Percentiles rank a stretch among this genome's conserved stretches.
Conservation (phyloP, 371 early-diverging fungal genomes). For the Furculomyces boomerangus region DNA sequence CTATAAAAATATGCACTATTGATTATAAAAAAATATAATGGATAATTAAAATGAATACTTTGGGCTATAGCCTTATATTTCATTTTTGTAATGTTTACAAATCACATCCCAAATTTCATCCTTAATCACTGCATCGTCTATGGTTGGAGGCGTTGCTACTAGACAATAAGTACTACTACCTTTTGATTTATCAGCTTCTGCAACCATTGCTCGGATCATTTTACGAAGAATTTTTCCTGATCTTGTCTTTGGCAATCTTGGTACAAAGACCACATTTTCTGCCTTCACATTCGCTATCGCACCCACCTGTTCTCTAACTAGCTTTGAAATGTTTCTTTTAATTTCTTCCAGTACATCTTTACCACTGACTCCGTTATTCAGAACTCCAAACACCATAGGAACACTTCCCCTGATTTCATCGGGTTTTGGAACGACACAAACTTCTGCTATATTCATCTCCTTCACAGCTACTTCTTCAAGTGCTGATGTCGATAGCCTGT, state of each 20-base stretch:
- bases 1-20: no score
- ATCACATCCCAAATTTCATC: slow-evolving; percentile 29
- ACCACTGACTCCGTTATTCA: slow-evolving; percentile 19
- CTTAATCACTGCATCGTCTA: slow-evolving; percentile 52
- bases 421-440: slow-evolving; percentile 45
- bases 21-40: no score
- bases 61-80: no score
- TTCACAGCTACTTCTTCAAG: slow-evolving; percentile 66
- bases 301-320: slow-evolving; percentile 43
- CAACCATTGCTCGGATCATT: slow-evolving; percentile 47
- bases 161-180: slow-evolving; percentile 4
- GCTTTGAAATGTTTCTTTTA: slow-evolving; percentile 25
- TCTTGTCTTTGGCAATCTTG: slow-evolving; percentile 79
- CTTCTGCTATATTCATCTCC: slow-evolving; percentile 56
- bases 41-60: no score
- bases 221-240: slow-evolving; percentile 81
- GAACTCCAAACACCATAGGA: slow-evolving; percentile 39
- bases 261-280: slow-evolving; percentile 35
- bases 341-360: slow-evolving; percentile 13
- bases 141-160: slow-evolving; percentile 48
- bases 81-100: not conserved
- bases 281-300: slow-evolving; percentile 57
- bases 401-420: slow-evolving; percentile 49
- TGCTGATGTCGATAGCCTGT: slow-evolving; percentile 79
- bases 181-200: not conserved